Base-by-base conservation (phyloP, 805 yeast species). In the Saccharomycopsis selenospora region DNA sequence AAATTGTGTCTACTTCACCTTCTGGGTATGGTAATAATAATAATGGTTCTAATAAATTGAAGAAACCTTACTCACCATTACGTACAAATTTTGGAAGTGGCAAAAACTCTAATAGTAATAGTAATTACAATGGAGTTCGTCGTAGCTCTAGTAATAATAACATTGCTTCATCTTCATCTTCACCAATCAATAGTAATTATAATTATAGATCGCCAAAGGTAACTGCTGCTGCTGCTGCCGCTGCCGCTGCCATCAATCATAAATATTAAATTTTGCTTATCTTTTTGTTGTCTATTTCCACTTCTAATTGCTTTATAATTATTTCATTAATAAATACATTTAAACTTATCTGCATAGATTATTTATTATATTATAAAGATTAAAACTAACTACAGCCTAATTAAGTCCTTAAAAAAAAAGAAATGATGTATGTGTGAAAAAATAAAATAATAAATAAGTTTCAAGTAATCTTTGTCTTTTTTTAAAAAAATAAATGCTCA, bases 221-320 rank as follows among this genome's bases (percentile, higher is more conserved):
- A 18, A 25, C 47, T 4, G 49, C 43, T 10, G 48, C 51, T 41
- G 66, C 66, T 4, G 66, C 65, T 2, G 64, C 66, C 26, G 66
- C 64, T 3, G 66, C 66, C 1, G 65, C 65, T 2, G 66, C 66
- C n/a, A 65, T 64, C 0, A 33, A 20, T 20, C 17, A 33, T 20
- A 33, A 33, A 14, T 20, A 60, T 59, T 20, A 59, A 56, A n/a
- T n/a, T n/a, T n/a, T 26, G 6, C 29, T 26, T 26, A 7, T 26
- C 29, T 26, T 26, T 26, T 11, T 26, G 6, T 7, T 26, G 6
- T 26, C 11, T 26, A 7, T 6, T 26, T 26, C 10, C 11, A 7
- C 29, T 26, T 6, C 11, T 26, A n/a, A n/a, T n/a, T n/a, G n/a
- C n/a, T n/a, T n/a, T n/a, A n/a, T n/a, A n/a, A n/a, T n/a, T n/a